Evolutionary conservation across 371 early-diverging fungal species (phyloP).

Genomic region (Entomophthora muscae): DNA sequence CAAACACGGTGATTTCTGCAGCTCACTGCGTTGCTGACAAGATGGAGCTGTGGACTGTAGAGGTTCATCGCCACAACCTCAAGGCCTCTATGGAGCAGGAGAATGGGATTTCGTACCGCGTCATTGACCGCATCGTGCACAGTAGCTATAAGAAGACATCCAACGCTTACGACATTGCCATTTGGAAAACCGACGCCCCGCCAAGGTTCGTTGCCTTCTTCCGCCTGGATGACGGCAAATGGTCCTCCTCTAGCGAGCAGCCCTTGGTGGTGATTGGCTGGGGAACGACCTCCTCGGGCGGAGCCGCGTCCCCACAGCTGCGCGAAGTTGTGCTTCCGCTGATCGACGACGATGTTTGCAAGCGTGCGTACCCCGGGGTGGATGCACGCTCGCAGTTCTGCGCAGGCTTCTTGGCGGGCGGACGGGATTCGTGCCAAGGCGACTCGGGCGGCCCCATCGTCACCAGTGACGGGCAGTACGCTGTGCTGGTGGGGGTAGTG

Average conservation of each 20-base stretch:
- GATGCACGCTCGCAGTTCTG: neutral
- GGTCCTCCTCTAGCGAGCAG: neutral
- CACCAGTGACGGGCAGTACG: neutral
- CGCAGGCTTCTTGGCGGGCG: neutral
- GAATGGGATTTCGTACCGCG: neutral
- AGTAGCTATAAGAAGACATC: neutral
- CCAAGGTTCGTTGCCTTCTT: no score
- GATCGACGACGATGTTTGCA: neutral
- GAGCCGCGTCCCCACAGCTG: neutral
- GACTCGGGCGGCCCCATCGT: constrained; percentile 6
- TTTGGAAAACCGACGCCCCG: neutral
- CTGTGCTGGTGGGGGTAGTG: neutral
- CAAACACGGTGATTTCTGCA: constrained; percentile 2
- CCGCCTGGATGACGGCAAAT: neutral
- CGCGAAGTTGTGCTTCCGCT: neutral
- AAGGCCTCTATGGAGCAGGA: neutral
- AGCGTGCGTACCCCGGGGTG: neutral
- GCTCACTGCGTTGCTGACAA: constrained; percentile 2
- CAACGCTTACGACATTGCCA: neutral
- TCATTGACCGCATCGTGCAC: neutral
- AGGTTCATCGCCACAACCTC: constrained; percentile 3
- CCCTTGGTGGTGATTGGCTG: neutral
- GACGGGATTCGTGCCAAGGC: neutral
- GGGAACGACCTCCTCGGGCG: neutral
- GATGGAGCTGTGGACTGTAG: neutral